A percentile compares a stretch with the other conserved stretches of the same genome.
These are phyloP conservation scores for Pelargonium myrrhifolium DNA, from an alignment of 441 rosid genomes.

Conservation along the genomic window DNA sequence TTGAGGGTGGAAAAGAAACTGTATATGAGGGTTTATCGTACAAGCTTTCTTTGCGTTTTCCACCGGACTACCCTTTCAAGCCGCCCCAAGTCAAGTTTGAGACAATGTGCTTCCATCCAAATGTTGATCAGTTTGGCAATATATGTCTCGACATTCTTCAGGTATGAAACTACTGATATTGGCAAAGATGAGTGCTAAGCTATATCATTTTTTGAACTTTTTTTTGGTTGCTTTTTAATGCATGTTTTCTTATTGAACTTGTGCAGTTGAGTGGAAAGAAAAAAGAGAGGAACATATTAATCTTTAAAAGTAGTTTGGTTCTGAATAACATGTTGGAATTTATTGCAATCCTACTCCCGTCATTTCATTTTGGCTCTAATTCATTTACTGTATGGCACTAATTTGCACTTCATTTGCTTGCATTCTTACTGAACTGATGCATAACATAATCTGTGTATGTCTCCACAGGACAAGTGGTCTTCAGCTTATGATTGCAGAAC, in stretches of 20 bases:
- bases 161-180: slow-evolving; percentile 27
- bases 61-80: slow-evolving; percentile 59
- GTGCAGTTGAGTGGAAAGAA: neutral
- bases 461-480: neutral
- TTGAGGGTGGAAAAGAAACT: slow-evolving; percentile 55
- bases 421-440: neutral
- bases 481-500: slow-evolving; percentile 1
- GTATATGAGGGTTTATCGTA: slow-evolving; percentile 49
- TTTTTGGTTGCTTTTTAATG: neutral
- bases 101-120: slow-evolving; percentile 60
- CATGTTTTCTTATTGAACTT: neutral
- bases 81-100: slow-evolving; percentile 63
- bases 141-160: slow-evolving; percentile 70
- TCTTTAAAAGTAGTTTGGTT: neutral
- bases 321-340: neutral
- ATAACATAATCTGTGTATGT: neutral
- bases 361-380: too few relatives aligned
- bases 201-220: neutral
- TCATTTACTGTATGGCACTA: neutral
- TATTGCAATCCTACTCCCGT: neutral
- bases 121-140: slow-evolving; percentile 60
- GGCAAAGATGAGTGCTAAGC: neutral
- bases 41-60: slow-evolving; percentile 51
- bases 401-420: neutral
- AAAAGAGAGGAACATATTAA: neutral